Base-by-base conservation (phyloP, 2,329 filamentous ascomycete species). In the Paraphoma chrysanthemicola region DNA sequence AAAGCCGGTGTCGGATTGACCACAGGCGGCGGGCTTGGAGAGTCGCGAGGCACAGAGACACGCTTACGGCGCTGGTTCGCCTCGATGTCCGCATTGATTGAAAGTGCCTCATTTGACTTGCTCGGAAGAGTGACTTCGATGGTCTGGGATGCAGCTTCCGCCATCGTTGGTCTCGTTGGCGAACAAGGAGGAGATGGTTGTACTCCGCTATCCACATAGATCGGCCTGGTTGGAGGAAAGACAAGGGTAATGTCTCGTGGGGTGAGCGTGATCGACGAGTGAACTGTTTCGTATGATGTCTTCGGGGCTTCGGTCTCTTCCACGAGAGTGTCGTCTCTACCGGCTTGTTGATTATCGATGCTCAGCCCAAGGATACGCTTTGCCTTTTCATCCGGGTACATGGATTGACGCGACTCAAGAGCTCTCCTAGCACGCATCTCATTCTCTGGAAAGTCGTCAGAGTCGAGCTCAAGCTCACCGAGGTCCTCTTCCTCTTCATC, bases 171-270 rank as follows among this genome's bases (percentile, higher is more conserved):
- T n/a, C 74, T 62, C 18, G 80, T 80, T 54, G 92, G 92, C 2
- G 92, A 96, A 3, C 89, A 84, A 1, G 92, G 92, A 44, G 92
- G 93, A 33, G 92, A 95, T 69, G 86, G 95, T 74, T 97, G 93
- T 31, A 92, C 83, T 3, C 88, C 91, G n/a, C 84, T 85, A 69
- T 96, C 91, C 39, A 86, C 85, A 79, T 95, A 96, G 56, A 82
- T 61, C 36, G 75, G 73, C 49, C 67, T 72, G n/a, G 71, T 67
- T 47, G 73, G 72, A 47, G 71, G 68, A 45, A 73, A 75, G 36
- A 75, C 54, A 51, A 75, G 57, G 2, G 67, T 69, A 12, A 71
- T 58, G 18, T 71, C 68, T 48, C 62, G 67, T 29, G 69, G 69
- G 12, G 65, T 59, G 12, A 71, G 48, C 7, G 64, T 69, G 0